A percentile compares a stretch with the other conserved stretches of the same genome.
These are phyloP conservation scores for Hypoxylon crocopeplum DNA, from an alignment of 495 filamentous ascomycete species.

Conservation along the genomic window DNA sequence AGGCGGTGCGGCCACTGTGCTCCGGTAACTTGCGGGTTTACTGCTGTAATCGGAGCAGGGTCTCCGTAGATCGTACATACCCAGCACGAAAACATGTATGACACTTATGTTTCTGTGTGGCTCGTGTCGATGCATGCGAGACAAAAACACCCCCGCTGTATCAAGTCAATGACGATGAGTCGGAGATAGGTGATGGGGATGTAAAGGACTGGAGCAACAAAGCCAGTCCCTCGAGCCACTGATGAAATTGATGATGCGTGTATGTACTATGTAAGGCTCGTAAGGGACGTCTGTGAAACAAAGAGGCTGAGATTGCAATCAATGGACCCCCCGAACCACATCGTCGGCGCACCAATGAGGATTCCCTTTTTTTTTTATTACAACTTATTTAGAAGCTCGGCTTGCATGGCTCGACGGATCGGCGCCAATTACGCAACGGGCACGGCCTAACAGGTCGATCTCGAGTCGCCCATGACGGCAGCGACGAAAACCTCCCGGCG, in stretches of 20 bases:
- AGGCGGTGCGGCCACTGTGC: constrained; percentile 18
- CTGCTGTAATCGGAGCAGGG: constrained; percentile 4
- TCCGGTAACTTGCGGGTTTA: constrained; percentile 21
- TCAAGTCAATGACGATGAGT: no score
- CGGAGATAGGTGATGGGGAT: no score
- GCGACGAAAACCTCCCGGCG: constrained; percentile 11
- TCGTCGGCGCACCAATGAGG: constrained; percentile 23
- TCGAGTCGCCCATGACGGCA: constrained; percentile 30
- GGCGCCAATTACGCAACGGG: constrained; percentile 33
- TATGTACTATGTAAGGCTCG: constrained; percentile 10
- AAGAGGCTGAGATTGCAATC: constrained; percentile 23
- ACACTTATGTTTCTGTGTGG: not conserved
- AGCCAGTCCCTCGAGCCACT: constrained; percentile 6
- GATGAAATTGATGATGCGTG: constrained; percentile 29
- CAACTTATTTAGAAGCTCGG: constrained; percentile 16
- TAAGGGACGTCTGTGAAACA: constrained; percentile 9
- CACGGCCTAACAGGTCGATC: constrained; percentile 18
- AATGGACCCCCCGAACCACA: constrained; percentile 11
- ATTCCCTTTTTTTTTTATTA: constrained; percentile 11
- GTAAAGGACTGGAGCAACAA: constrained; percentile 14
- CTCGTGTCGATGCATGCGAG: constrained; percentile 1
- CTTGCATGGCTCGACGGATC: constrained; percentile 22
- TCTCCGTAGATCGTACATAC: constrained; percentile 1
- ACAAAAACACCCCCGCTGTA: no score
- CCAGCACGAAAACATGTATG: not conserved